Conservation (phyloP, 495 filamentous ascomycete species). For the Hypoxylon perforatum region DNA sequence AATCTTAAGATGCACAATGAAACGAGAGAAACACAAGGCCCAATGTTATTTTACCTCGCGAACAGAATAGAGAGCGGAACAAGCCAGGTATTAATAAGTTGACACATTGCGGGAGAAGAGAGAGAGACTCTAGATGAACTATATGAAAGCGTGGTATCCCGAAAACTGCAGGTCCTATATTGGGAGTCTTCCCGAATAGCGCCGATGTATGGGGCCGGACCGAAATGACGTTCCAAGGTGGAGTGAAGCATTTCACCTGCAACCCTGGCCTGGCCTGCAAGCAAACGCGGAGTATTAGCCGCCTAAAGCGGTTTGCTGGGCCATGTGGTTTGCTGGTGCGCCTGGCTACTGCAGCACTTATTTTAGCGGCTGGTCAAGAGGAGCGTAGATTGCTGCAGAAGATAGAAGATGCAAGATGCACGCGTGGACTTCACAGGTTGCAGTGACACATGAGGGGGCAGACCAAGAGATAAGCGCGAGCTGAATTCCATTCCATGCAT, state of each 20-base stretch:
- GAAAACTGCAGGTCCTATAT: constrained; percentile 31
- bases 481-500: constrained; percentile 8
- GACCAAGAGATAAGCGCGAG: constrained; percentile 25
- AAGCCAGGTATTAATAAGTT: constrained; percentile 6
- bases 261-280: constrained; percentile 12
- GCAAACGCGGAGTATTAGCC: constrained; percentile 34
- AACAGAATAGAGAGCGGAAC: not conserved
- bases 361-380: constrained; percentile 28
- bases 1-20: not conserved
- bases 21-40: not conserved
- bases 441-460: constrained; percentile 9
- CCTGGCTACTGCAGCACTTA: constrained; percentile 32
- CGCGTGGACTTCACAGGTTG: constrained; percentile 13
- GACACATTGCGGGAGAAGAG: not conserved
- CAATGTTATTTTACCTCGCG: not conserved
- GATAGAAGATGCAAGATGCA: constrained; percentile 22
- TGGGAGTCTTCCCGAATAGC: constrained; percentile 29
- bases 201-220: constrained; percentile 36
- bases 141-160: constrained; percentile 35
- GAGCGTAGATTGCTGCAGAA: constrained; percentile 21
- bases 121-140: constrained; percentile 13
- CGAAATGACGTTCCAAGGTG: constrained; percentile 42
- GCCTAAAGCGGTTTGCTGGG: constrained; percentile 25
- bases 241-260: constrained; percentile 25
- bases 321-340: constrained; percentile 24